Percentiles rank a stretch among this genome's conserved stretches.
phyloP scores from a whole-genome alignment of 2,329 filamentous ascomycete genomes.

The Xylaria sp. region DNA sequence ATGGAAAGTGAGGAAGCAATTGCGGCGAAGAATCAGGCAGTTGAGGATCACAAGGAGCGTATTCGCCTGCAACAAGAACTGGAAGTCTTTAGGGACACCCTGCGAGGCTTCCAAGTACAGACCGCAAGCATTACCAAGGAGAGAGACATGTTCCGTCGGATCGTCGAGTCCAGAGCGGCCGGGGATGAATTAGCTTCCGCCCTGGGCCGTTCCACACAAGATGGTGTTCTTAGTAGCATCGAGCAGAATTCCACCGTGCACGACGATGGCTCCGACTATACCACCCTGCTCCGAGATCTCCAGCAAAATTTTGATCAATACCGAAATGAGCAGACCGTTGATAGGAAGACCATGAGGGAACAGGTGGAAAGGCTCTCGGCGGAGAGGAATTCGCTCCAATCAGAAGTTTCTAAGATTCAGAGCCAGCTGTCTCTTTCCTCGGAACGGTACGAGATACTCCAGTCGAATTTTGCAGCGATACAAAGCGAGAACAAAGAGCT shows the following conservation, averaged over 20 bases:
- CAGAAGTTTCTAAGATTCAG: constrained; percentile 76
- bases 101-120: constrained; percentile 77
- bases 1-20: constrained; percentile 91
- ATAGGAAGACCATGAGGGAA: constrained; percentile 79
- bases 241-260: constrained; percentile 60
- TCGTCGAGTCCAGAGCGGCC: constrained; percentile 74
- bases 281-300: constrained; percentile 80
- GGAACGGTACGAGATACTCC: constrained; percentile 86
- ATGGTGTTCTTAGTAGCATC: constrained; percentile 60
- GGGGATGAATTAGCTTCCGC: constrained; percentile 66
- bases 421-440: constrained; percentile 81
- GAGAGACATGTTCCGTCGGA: constrained; percentile 95
- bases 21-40: constrained; percentile 63
- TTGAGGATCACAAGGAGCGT: constrained; percentile 71
- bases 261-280: constrained; percentile 65
- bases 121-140: constrained; percentile 94
- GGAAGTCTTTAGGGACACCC: constrained; percentile 78
- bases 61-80: constrained; percentile 72
- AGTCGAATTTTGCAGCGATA: constrained; percentile 81
- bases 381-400: constrained; percentile 81
- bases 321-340: constrained; percentile 80
- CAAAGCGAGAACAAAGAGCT: constrained; percentile 85
- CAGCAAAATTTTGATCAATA: constrained; percentile 90
- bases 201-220: constrained; percentile 72
- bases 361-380: constrained; percentile 80